A percentile compares a stretch with the other conserved stretches of the same genome.
phyloP scores from a whole-genome alignment of 106 monocot genomes.

The Acanthochlamys bracteata region DNA sequence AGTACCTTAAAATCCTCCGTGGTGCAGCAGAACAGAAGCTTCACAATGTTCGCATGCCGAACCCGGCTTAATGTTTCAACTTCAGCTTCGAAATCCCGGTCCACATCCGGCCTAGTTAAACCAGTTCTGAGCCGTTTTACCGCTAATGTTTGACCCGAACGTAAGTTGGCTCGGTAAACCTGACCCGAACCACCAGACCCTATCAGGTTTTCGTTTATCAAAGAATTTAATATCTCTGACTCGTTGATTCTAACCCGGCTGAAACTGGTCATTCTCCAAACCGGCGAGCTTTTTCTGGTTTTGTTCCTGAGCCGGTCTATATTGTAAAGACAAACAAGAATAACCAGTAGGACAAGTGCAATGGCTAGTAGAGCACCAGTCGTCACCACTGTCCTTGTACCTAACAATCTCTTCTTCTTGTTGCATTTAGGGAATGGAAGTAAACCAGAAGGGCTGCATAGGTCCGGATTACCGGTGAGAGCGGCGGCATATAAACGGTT shows the following conservation, averaged over 20 bases:
- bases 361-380: conserved; percentile 16
- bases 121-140: conserved; percentile 36
- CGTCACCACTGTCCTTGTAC: background rate
- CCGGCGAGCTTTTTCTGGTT: background rate
- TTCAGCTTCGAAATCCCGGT: conserved; percentile 32
- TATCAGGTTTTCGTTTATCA: conserved; percentile 35
- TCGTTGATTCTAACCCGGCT: conserved; percentile 30
- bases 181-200: conserved; percentile 39
- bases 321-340: conserved; percentile 12
- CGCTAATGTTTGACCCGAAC: conserved; percentile 42
- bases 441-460: conserved; percentile 21
- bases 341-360: conserved; percentile 11
- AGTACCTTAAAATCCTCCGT: conserved; percentile 30
- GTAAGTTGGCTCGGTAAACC: conserved; percentile 26
- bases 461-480: conserved; percentile 26
- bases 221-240: conserved; percentile 26
- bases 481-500: conserved; percentile 10
- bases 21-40: conserved; percentile 58
- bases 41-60: conserved; percentile 56
- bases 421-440: background rate
- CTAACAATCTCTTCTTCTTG: background rate
- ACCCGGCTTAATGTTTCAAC: conserved; percentile 43
- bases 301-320: background rate
- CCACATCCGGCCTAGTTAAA: conserved; percentile 10
- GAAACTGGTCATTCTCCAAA: conserved; percentile 44